Evolutionary conservation across 805 yeast species (phyloP).

Genomic region (Scheffersomyces lignosus): DNA sequence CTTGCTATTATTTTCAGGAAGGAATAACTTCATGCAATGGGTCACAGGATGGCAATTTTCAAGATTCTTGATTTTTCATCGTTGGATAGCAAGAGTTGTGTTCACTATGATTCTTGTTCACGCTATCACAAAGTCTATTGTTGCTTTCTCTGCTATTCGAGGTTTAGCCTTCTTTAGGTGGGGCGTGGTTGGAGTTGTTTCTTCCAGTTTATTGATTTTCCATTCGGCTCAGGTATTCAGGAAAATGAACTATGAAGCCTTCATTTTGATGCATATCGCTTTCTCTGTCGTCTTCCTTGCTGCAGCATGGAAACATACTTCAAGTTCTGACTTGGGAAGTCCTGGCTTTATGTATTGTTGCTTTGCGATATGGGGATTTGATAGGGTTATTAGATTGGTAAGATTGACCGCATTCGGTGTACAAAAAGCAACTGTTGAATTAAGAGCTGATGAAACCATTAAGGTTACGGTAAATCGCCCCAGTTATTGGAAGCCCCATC

Average conservation of each 20-base stretch:
- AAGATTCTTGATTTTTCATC: constrained; percentile 42
- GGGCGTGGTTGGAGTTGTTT: constrained; percentile 41
- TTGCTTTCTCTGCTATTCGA: no score
- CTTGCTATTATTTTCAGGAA: constrained; percentile 56
- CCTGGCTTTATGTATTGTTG: constrained; percentile 46
- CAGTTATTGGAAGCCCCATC: constrained; percentile 51
- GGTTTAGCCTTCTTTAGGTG: constrained; percentile 18
- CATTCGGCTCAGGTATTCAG: constrained; percentile 34
- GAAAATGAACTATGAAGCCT: constrained; percentile 35
- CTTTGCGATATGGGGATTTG: constrained; percentile 69
- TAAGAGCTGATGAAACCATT: constrained; percentile 46
- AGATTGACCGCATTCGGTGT: constrained; percentile 63
- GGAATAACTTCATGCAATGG: constrained; percentile 58
- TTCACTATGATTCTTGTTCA: constrained; percentile 2
- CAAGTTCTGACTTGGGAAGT: constrained; percentile 30
- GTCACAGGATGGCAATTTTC: constrained; percentile 59
- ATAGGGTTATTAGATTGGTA: constrained; percentile 56
- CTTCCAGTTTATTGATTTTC: constrained; percentile 27
- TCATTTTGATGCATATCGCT: constrained; percentile 33
- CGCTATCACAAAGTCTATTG: constrained; percentile 50
- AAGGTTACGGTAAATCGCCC: constrained; percentile 53
- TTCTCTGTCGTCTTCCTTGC: constrained; percentile 40
- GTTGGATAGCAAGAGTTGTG: constrained; percentile 26
- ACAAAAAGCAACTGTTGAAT: constrained; percentile 44
- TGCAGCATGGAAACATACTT: constrained; percentile 49